A percentile compares a stretch with the other conserved stretches of the same genome.
These are phyloP conservation scores for Drosera spatulata DNA, from an alignment of 179 eudicot species.

Conservation along the genomic window DNA sequence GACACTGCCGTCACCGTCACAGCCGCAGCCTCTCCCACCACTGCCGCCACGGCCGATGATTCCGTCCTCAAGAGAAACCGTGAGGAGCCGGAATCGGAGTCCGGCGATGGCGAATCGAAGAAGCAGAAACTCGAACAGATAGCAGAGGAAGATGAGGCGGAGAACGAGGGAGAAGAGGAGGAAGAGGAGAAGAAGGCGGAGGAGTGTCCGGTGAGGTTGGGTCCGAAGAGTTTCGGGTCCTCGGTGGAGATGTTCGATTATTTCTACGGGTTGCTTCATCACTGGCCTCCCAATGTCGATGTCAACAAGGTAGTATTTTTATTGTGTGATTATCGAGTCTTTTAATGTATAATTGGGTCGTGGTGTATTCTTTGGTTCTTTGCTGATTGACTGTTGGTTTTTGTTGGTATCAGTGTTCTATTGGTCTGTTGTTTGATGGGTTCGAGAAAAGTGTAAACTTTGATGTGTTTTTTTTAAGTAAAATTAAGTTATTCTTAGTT, in stretches of 20 bases:
- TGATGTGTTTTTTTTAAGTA: too few relatives aligned
- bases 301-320: conserved; percentile 47
- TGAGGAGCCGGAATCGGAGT: conserved; percentile 22
- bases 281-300: conserved; percentile 46
- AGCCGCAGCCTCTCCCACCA: too few relatives aligned
- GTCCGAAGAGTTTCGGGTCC: conserved; percentile 48
- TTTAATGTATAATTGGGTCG: too few relatives aligned
- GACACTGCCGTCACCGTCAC: too few relatives aligned
- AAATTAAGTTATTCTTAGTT: too few relatives aligned
- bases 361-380: too few relatives aligned
- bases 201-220: conserved; percentile 36
- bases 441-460: too few relatives aligned
- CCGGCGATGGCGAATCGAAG: conserved; percentile 24
- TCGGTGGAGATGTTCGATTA: conserved; percentile 73
- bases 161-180: conserved; percentile 9
- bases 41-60: conserved; percentile 5
- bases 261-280: conserved; percentile 53
- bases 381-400: too few relatives aligned
- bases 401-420: too few relatives aligned
- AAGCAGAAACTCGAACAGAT: conserved; percentile 50
- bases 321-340: too few relatives aligned
- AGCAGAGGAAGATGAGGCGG: conserved; percentile 34
- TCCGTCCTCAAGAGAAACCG: conserved; percentile 28
- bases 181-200: conserved; percentile 9
- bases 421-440: too few relatives aligned